Evolutionary conservation across 2,329 filamentous ascomycete species (phyloP), one percentile per base, ranked within the genome.

Genomic region (Phoma herbarum): DNA sequence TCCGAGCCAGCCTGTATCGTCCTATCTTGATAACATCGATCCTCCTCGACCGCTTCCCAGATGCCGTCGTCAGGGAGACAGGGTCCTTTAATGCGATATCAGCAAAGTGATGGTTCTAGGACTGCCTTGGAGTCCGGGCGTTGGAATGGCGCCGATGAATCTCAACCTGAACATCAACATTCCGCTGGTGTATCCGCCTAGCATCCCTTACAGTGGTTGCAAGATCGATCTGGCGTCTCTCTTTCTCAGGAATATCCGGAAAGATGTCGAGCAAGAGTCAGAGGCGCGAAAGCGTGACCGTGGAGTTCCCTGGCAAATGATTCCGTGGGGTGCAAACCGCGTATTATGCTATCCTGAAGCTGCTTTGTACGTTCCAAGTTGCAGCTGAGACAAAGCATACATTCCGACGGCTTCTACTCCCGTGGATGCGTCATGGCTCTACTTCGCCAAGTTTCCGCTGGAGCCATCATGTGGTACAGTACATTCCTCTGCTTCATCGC

Each of bases 401-500:
- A 58, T 58, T 58, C 56, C 56, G 16, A 45, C 45, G 45, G 49
- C 44, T 22, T 41, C 49, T 29, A 49, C 49, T 58, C 29, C 49
- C 50, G 49, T 49, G 49, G 43, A 11, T 18, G 39, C 49, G 37
- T 39, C 39, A 58, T 28, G 44, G 49, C 56, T 53, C 33, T 45
- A 53, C 43, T 42, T 47, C 47, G 55, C 58, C 61, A 68, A 67
- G 57, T 51, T 59, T 43, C n/a, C 56, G 25, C 55, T 59, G 46
- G 42, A 56, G 57, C 29, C 45, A 63, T 65, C 59, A 65, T 66
- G 64, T 64, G 59, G 57, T 62, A 60, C 61, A 51, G 44, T 62
- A 48, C 66, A 67, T 72, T 72, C 66, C 68, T 64, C 22, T 42
- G 49, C 53, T 43, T 42, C 54, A 50, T 62, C 52, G 35, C 51